Percentiles rank a stretch among this genome's conserved stretches.
These are phyloP conservation scores for Globisporangium camurandrum DNA, from an alignment of 352 stramenopile genomes.

Conservation along the genomic window DNA sequence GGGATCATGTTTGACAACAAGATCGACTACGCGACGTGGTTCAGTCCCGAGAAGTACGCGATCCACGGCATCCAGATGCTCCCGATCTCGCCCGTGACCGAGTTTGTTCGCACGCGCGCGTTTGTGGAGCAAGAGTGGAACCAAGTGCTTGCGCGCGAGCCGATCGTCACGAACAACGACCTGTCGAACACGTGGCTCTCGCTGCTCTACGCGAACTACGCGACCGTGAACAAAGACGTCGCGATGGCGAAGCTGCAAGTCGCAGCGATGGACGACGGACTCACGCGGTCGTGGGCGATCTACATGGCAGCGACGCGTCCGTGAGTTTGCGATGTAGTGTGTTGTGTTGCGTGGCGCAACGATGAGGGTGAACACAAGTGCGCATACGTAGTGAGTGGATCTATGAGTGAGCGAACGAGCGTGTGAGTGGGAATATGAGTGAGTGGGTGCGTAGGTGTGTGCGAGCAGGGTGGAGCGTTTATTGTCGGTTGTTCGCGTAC, in stretches of 20 bases:
- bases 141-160: constrained; percentile 31
- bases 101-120: constrained; percentile 32
- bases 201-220: constrained; percentile 72
- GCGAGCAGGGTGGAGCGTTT: too few relatives aligned
- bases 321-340: too few relatives aligned
- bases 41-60: constrained; percentile 47
- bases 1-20: constrained; percentile 83
- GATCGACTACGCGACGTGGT: constrained; percentile 74
- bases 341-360: too few relatives aligned
- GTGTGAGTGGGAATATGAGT: too few relatives aligned
- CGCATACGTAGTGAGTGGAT: too few relatives aligned
- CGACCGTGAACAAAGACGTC: constrained; percentile 33
- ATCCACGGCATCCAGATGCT: constrained; percentile 84
- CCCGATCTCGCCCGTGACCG: constrained; percentile 47
- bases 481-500: too few relatives aligned
- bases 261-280: constrained; percentile 55
- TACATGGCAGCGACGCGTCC: constrained; percentile 47
- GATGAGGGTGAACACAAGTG: too few relatives aligned
- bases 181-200: constrained; percentile 61
- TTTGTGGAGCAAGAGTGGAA: constrained; percentile 67
- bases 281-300: constrained; percentile 75
- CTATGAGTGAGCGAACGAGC: too few relatives aligned
- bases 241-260: constrained; percentile 49
- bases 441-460: too few relatives aligned
- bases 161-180: constrained; percentile 35